These are phyloP conservation scores for Populus tomentosa DNA, from an alignment of 441 rosid species.

Conservation along the genomic window DNA sequence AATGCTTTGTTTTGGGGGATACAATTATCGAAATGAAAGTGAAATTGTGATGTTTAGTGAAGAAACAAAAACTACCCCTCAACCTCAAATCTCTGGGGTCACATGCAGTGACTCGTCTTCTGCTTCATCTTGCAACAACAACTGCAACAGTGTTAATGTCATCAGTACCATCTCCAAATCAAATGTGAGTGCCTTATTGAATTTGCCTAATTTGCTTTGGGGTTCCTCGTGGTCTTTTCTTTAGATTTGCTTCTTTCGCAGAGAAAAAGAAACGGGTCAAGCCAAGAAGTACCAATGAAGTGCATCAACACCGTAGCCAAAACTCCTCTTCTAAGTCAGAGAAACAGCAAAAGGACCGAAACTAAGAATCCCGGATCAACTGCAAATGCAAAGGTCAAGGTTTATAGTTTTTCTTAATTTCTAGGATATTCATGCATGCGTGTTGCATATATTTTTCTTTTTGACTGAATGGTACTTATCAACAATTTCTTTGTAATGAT, in stretches of 20 bases:
- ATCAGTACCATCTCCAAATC: conserved; percentile 24
- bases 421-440: background rate
- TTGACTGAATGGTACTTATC: background rate
- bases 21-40: conserved; percentile 19
- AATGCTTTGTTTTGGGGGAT: conserved; percentile 78
- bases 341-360: conserved; percentile 44
- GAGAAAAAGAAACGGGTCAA: conserved; percentile 45
- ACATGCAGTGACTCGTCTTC: conserved; percentile 45
- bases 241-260: conserved; percentile 6
- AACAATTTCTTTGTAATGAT: background rate
- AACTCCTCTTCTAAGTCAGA: conserved; percentile 21
- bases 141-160: background rate
- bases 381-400: conserved; percentile 41
- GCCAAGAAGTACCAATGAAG: conserved; percentile 17
- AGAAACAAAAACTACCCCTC: conserved; percentile 6
- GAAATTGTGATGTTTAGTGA: conserved; percentile 18
- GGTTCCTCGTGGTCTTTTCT: background rate
- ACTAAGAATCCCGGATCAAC: conserved; percentile 36
- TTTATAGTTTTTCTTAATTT: background rate
- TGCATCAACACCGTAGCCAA: conserved; percentile 2
- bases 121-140: conserved; percentile 27
- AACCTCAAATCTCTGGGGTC: conserved; percentile 28
- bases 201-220: background rate
- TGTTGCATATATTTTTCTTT: background rate
- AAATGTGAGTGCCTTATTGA: conserved; percentile 24